Base-by-base conservation (phyloP, 1,284 basidiomycete species). In the Sparassis latifolia region DNA sequence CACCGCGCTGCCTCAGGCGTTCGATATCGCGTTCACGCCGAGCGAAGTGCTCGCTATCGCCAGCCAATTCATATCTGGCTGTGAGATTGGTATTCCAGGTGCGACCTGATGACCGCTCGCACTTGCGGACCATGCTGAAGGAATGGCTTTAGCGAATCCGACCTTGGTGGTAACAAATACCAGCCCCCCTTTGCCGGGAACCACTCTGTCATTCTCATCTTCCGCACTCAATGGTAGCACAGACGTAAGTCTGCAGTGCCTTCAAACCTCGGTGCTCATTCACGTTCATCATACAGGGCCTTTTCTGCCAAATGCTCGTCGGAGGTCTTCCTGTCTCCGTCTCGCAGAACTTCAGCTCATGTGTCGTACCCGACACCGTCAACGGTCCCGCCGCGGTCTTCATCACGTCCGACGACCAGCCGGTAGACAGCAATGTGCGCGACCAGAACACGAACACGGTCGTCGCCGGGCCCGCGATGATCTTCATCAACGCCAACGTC, bases 271-370 rank as follows among this genome's bases (percentile, higher is more conserved):
- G 29, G 37, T 6, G 37, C 40, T 9, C 9, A 29, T 29, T 33
- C 27, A 35, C 41, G 33, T 27, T 38, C 12, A 6, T 42, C 50
- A 30, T 54, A 20, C 58, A 86, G 84, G 65, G 62, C 49, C 63
- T 88, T 33, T 80, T 75, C 68, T 92, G 89, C 69, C 84, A 91
- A 68, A 87, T 91, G 80, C 69, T 91, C 56, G 59, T 81, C 49
- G 88, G 86, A 38, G 83, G 84, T 37, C 57, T 69, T n/a, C 66
- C 80, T 46, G 66, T 66, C 59, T 72, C 86, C 2, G 70, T 87
- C 60, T 60, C 76, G 32, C 72, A 89, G 39, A 81, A 86, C 3
- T 63, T 86, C 58, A 59, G 67, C 57, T 55, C 74, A 50, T 90
- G 88, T 59, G 66, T 76, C 52, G 80, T 89, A 9, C 89, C 86